phyloP scores from a whole-genome alignment of 768 basidiomycete genomes.

The Stropharia rugosoannulata region DNA sequence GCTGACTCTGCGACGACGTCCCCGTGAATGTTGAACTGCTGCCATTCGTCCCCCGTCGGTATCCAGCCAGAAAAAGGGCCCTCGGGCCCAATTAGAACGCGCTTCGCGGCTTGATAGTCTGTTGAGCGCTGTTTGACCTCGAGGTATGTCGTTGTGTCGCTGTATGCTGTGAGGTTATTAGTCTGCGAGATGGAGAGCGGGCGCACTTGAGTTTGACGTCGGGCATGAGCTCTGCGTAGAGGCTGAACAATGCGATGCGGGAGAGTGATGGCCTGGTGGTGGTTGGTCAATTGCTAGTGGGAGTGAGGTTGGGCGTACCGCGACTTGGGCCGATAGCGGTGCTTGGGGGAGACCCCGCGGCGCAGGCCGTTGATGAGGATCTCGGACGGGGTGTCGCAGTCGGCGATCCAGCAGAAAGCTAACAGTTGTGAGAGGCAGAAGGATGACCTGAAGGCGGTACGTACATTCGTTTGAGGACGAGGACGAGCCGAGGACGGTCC shows the following conservation, averaged over 20 bases:
- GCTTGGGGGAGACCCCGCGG: conserved; percentile 74
- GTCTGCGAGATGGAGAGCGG: not conserved
- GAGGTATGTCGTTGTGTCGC: conserved; percentile 37
- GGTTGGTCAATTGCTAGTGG: not conserved
- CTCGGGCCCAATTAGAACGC: conserved; percentile 36
- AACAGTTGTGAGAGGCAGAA: conserved; percentile 4
- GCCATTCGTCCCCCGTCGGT: conserved; percentile 49
- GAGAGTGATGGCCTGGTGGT: conserved; percentile 23
- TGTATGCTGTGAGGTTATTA: not conserved
- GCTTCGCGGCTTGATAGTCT: conserved; percentile 54
- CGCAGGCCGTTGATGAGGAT: conserved; percentile 78
- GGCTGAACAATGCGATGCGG: conserved; percentile 45
- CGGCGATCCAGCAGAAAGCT: conserved; percentile 76
- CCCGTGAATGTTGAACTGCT: conserved; percentile 40
- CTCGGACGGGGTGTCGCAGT: conserved; percentile 43
- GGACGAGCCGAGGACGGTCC: conserved; percentile 30
- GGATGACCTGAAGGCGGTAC: conserved; percentile 10
- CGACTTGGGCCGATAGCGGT: conserved; percentile 59
- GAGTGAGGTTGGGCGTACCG: conserved; percentile 37
- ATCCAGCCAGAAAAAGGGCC: conserved; percentile 67
- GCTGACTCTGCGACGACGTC: not conserved
- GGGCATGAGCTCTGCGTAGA: conserved; percentile 30
- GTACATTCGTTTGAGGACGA: conserved; percentile 73
- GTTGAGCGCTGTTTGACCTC: conserved; percentile 38
- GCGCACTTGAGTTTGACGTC: not conserved